Evolutionary conservation across 2,329 filamentous ascomycete genomes (phyloP).

Genomic region (Cryphonectria radicalis): DNA sequence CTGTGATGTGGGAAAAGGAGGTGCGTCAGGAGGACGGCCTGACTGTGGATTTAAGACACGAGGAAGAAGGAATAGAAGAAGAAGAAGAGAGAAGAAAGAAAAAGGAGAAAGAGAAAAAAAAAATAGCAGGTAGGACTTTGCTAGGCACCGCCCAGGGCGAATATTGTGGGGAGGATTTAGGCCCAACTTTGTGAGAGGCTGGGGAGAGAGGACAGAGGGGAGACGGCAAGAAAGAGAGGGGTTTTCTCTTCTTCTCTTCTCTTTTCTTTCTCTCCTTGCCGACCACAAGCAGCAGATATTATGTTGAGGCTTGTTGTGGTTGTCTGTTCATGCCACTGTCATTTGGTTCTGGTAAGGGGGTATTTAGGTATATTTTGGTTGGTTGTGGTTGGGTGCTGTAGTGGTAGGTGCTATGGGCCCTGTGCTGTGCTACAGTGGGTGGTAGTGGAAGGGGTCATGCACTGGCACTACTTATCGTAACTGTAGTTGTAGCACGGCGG

Average conservation of each 20-base stretch:
- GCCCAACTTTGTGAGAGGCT: background rate
- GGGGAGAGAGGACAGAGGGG: background rate
- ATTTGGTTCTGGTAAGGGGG: background rate
- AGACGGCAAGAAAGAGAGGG: background rate
- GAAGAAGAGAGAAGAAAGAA: background rate
- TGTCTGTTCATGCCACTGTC: background rate
- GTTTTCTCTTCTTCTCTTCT: too few relatives aligned
- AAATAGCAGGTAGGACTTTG: background rate
- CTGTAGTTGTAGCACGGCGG: background rate
- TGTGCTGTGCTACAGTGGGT: background rate
- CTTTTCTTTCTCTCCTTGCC: too few relatives aligned
- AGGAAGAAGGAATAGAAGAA: too few relatives aligned
- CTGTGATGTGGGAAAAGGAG: background rate
- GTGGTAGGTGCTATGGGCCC: too few relatives aligned
- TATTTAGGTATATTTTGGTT: background rate
- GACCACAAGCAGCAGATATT: background rate
- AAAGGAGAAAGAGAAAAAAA: background rate
- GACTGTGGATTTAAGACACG: too few relatives aligned
- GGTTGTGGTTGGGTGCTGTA: background rate
- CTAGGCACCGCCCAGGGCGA: background rate
- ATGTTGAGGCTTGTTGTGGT: background rate
- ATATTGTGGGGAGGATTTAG: background rate
- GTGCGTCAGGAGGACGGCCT: too few relatives aligned
- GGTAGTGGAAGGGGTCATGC: background rate
- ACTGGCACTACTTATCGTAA: background rate